A percentile compares a stretch with the other conserved stretches of the same genome.
Evolutionary conservation across 176 grass and related monocot genomes (phyloP).

Genomic region (Pontederia crassipes): DNA sequence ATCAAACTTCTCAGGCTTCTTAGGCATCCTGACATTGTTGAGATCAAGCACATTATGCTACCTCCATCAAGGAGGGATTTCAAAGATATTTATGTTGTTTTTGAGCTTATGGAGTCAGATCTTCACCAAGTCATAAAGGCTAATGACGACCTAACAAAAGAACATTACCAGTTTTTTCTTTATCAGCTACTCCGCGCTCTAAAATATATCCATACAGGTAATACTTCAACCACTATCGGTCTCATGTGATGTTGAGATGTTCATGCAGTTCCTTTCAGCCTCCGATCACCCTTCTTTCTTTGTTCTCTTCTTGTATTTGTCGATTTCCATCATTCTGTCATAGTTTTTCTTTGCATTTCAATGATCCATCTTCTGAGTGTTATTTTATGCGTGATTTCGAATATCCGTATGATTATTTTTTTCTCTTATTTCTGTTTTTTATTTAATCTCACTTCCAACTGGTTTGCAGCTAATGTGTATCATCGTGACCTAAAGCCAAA

Average conservation of each 20-base stretch:
- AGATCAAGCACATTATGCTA: constrained; percentile 99
- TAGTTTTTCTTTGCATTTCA: no score
- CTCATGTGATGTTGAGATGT: constrained; percentile 1
- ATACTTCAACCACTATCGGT: constrained; percentile 3
- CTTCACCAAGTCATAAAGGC: constrained; percentile 99
- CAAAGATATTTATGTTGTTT: constrained; percentile 99
- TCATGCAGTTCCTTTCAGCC: neutral
- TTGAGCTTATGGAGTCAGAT: constrained; percentile 98
- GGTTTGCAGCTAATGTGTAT: constrained; percentile 86
- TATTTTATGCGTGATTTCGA: neutral
- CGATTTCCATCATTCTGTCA: no score
- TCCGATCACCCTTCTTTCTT: neutral
- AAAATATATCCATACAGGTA: constrained; percentile 99
- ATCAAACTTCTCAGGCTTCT: constrained; percentile 90
- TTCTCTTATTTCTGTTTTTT: neutral
- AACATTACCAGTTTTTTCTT: constrained; percentile 98
- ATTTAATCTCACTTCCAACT: constrained; percentile 5
- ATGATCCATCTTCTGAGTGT: no score
- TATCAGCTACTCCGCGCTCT: constrained; percentile 94
- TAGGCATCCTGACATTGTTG: constrained; percentile 98
- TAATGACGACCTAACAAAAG: constrained; percentile 95
- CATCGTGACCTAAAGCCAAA: constrained; percentile 96
- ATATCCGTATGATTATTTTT: neutral
- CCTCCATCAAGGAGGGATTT: constrained; percentile 91
- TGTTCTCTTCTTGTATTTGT: no score